Base-by-base conservation (phyloP, 768 basidiomycete genomes). In the Kwoniella dejecticola region DNA sequence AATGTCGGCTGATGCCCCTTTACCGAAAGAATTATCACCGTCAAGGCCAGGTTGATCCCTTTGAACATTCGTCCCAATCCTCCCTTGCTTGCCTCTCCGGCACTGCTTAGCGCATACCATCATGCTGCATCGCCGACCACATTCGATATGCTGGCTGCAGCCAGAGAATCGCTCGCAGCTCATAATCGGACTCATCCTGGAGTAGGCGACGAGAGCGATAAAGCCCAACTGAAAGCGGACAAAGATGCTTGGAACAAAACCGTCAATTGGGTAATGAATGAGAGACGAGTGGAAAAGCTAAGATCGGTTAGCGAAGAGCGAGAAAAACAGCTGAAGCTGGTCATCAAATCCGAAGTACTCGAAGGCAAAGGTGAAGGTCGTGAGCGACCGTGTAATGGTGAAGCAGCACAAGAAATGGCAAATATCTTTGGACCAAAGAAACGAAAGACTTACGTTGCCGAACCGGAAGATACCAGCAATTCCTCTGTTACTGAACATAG, bases 241-340 rank as follows among this genome's bases (percentile, higher is more conserved):
- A 75, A 72, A 61, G 69, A 70, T 30, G 58, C 45, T 17, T 75
- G 74, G 74, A 75, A 75, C 47, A 60, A 61, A 50, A 46, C 60
- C 23, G 71, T 75, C 57, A 75, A 72, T 48, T 75, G 74, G 74
- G 69, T 75, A 7, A 71, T 75, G 74, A 69, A 70, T 57, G 74
- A 75, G 44, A 40, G 74, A 36, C 50, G 74, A 7, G 45, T 63
- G 5, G 74, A 75, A 44, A 75, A 75, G 38, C 42, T 75, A 12
- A 63, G 74, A 2, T 24, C 54, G 7, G 26, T 72, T 13, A 59
- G 57, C 17, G 74, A 72, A 44, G 74, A 72, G 44, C 41, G 74
- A 19, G 69, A 67, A n/a, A 69, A 65, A 46, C 36, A 66, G 21
- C 42, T 75, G 46, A 40, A 38, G 17, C 52, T 55, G 21, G 64